phyloP scores from a whole-genome alignment of 148 eudicot genomes.

The Beta vulgaris region DNA sequence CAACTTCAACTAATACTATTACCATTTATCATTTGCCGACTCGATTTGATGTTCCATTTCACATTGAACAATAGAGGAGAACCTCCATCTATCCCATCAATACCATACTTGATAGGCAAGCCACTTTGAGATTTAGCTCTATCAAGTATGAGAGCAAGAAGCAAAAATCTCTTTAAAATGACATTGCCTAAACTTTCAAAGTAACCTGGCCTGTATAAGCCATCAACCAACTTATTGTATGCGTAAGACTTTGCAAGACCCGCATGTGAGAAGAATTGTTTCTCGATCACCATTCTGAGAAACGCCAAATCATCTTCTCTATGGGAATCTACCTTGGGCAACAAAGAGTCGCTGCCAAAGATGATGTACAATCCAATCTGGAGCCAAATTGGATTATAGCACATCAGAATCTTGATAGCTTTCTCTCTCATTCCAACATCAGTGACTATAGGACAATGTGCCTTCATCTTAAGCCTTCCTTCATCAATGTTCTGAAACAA shows the following conservation, averaged over 20 bases:
- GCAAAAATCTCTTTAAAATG: constrained; percentile 78
- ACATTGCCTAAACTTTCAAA: constrained; percentile 71
- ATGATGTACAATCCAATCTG: constrained; percentile 76
- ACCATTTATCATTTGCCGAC: constrained; percentile 77
- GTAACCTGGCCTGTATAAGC: constrained; percentile 92
- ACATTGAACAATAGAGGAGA: constrained; percentile 81
- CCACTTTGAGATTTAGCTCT: constrained; percentile 72
- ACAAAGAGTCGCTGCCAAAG: constrained; percentile 84
- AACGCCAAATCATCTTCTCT: constrained; percentile 74
- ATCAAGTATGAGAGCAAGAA: constrained; percentile 87
- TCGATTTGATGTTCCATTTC: constrained; percentile 65
- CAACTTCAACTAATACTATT: constrained; percentile 5
- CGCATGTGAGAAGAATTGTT: constrained; percentile 73
- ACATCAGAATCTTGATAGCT: constrained; percentile 63
- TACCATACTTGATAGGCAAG: constrained; percentile 82
- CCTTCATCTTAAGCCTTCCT: constrained; percentile 86
- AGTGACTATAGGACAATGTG: constrained; percentile 84
- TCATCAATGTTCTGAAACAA: constrained; percentile 77
- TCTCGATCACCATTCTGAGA: constrained; percentile 79
- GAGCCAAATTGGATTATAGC: constrained; percentile 82
- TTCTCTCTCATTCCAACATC: constrained; percentile 92
- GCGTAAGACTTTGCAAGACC: constrained; percentile 74
- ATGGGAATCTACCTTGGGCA: constrained; percentile 49
- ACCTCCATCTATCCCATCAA: constrained; percentile 97
- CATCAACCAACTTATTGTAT: constrained; percentile 90